Evolutionary conservation across 495 filamentous ascomycete genomes (phyloP).

Genomic region (Lasiosphaeris hirsuta): DNA sequence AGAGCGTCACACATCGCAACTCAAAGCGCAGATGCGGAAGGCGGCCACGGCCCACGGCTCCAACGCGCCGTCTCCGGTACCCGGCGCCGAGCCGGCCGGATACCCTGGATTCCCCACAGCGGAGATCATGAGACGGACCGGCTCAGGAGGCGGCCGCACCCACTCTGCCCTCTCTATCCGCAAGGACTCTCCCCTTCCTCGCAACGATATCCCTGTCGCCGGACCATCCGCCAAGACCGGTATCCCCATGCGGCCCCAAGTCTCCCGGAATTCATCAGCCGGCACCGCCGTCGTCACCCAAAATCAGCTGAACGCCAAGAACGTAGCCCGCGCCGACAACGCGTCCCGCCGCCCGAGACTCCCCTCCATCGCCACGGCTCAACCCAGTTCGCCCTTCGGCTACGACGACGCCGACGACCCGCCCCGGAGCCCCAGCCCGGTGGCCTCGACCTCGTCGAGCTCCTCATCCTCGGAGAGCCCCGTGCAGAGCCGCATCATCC

Average conservation of each 20-base stretch:
- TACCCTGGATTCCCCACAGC: conserved; percentile 42
- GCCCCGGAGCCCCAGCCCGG: conserved; percentile 33
- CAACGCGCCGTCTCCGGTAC: conserved; percentile 48
- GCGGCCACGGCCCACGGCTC: conserved; percentile 46
- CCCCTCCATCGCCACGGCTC: conserved; percentile 25
- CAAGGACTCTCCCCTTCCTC: conserved; percentile 55
- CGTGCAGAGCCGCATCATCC: conserved; percentile 53
- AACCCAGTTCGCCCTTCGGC: conserved; percentile 3
- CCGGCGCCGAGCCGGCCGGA: conserved; percentile 46
- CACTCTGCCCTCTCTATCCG: conserved; percentile 63
- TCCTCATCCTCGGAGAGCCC: conserved; percentile 43
- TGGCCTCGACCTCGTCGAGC: conserved; percentile 31
- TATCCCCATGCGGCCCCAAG: conserved; percentile 31
- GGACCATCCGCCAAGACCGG: conserved; percentile 36
- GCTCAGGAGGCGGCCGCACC: conserved; percentile 56
- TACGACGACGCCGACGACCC: conserved; percentile 22
- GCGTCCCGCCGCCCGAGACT: conserved; percentile 26
- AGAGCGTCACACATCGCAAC: conserved; percentile 82
- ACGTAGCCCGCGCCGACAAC: conserved; percentile 13
- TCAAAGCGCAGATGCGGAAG: conserved; percentile 86
- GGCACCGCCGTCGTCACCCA: conserved; percentile 49
- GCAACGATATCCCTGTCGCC: conserved; percentile 41
- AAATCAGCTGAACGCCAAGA: conserved; percentile 22
- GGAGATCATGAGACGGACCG: conserved; percentile 56
- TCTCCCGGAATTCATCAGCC: conserved; percentile 58